Base-by-base conservation (phyloP, 2,329 filamentous ascomycete genomes). In the Parafenestella ontariensis region DNA sequence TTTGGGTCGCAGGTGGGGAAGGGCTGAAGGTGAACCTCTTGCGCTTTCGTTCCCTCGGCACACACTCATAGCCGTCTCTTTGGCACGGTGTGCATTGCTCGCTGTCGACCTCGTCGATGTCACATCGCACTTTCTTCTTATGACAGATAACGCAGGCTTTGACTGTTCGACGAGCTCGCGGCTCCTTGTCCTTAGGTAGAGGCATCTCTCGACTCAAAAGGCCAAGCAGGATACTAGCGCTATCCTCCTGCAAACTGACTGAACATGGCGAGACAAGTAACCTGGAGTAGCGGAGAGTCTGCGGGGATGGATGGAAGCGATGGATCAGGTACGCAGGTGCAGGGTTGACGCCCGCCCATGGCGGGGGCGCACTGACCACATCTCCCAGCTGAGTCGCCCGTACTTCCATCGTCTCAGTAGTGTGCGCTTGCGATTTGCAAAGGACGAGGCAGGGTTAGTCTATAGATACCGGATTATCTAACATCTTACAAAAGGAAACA, bases 101-200 rank as follows among this genome's bases (percentile, higher is more conserved):
- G 26, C 74, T 71, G 40, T 71, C 66, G 1, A 70, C 62, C 23
- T 67, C 56, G 37, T 73, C 62, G 49, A 70, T 60, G 40, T 63
- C 60, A 51, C 58, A 69, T 34, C 65, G 61, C 33, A 78, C 72
- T 66, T 79, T 79, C 59, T 74, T 76, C 62, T 78, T 79, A 58
- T 78, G 76, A 52, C 77, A 78, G 50, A 77, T 77, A 44, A 78
- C 75, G 60, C 76, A 78, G 26, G 75, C 74, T 46, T 73, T 70
- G 45, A 70, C 61, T 9, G 71, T 71, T 40, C 69, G 60, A 37
- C 68, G 66, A 42, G 58, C 49, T 42, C 65, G 64, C 37, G 56
- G 60, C 21, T 60, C 54, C 41, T 62, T 64, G 31, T 62, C 52
- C 18, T 56, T 62, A 24, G 61, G 52, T 50, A 55, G 52, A 50